Conservation (phyloP, 1,284 basidiomycete genomes). For the Cryptococcus sp. region DNA sequence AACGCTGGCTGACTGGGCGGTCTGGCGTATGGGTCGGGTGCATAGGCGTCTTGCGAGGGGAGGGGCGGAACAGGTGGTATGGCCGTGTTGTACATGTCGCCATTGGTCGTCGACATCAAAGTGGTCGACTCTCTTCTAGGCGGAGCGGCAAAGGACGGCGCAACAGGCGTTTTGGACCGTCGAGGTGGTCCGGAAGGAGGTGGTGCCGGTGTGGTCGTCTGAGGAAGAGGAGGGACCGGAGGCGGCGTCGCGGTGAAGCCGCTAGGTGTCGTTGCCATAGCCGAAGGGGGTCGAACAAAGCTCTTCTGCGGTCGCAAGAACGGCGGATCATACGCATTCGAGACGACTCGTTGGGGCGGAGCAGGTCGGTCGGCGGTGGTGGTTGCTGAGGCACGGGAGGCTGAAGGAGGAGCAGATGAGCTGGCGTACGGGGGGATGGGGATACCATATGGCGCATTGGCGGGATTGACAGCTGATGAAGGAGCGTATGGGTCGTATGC, state of each 20-base stretch:
- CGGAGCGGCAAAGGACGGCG: slow-evolving; percentile 2
- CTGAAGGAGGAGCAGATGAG: neutral
- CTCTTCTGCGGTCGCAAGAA: slow-evolving; percentile 35
- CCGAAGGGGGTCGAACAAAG: slow-evolving; percentile 24
- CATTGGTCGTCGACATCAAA: too few relatives aligned
- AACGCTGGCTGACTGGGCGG: neutral
- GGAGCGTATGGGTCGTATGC: slow-evolving; percentile 16
- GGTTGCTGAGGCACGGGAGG: slow-evolving; percentile 1
- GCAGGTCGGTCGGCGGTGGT: slow-evolving; percentile 16
- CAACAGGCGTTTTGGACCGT: slow-evolving; percentile 11
- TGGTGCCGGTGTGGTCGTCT: slow-evolving; percentile 4
- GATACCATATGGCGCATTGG: neutral
- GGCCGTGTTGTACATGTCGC: too few relatives aligned
- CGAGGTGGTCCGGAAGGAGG: slow-evolving; percentile 25
- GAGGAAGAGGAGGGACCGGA: slow-evolving; percentile 9
- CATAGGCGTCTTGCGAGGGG: neutral
- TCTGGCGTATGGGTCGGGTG: neutral
- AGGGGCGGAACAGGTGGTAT: too few relatives aligned
- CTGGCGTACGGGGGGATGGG: slow-evolving; percentile 6
- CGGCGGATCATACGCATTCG: slow-evolving; percentile 45
- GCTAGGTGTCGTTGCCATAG: slow-evolving; percentile 8
- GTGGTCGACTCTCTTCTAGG: neutral
- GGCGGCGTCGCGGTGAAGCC: slow-evolving; percentile 8
- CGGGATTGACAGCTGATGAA: neutral
- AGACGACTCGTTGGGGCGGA: slow-evolving; percentile 31